Evolutionary conservation across 1,139 yeast species (phyloP).

Genomic region (Yamadazyma blattariae): DNA sequence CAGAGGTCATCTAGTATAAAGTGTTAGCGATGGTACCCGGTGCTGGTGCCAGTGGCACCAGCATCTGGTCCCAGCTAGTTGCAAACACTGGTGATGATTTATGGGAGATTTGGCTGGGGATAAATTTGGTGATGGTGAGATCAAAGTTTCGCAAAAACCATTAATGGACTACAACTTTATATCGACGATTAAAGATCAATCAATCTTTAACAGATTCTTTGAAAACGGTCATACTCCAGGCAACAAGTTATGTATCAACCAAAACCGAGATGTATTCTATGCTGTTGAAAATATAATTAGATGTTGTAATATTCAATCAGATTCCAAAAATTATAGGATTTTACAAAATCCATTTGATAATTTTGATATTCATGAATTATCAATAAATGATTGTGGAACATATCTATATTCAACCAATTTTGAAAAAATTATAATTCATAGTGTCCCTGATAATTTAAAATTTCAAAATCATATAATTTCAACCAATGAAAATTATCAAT

Average conservation of each 20-base stretch:
- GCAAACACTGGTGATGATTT: too few species aligned
- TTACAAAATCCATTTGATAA: slow-evolving; percentile 7
- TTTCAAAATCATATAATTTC: slow-evolving; percentile 7
- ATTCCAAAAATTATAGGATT: slow-evolving; percentile 20
- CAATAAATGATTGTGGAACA: slow-evolving; percentile 28
- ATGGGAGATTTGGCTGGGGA: too few species aligned
- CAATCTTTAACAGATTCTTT: slow-evolving; percentile 18
- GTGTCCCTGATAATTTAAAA: slow-evolving; percentile 20
- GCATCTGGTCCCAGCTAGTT: too few species aligned
- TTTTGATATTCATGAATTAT: slow-evolving; percentile 23
- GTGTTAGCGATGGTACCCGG: too few species aligned
- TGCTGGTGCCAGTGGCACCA: too few species aligned
- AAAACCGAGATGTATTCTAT: slow-evolving; percentile 27
- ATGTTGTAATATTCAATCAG: slow-evolving; percentile 24
- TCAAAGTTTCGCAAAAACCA: too few species aligned
- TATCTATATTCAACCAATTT: slow-evolving; percentile 34
- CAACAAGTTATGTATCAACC: slow-evolving; percentile 19
- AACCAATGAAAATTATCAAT: slow-evolving; percentile 15
- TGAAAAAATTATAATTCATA: slow-evolving; percentile 21
- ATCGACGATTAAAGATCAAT: slow-evolving; percentile 12
- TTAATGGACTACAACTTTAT: slow-evolving; percentile 8
- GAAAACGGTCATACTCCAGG: neutral
- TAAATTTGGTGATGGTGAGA: too few species aligned
- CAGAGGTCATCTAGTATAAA: too few species aligned
- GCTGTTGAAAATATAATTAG: slow-evolving; percentile 30